These are phyloP conservation scores for Malassezia sympodialis DNA, from an alignment of 1,284 basidiomycete genomes.

Conservation along the genomic window DNA sequence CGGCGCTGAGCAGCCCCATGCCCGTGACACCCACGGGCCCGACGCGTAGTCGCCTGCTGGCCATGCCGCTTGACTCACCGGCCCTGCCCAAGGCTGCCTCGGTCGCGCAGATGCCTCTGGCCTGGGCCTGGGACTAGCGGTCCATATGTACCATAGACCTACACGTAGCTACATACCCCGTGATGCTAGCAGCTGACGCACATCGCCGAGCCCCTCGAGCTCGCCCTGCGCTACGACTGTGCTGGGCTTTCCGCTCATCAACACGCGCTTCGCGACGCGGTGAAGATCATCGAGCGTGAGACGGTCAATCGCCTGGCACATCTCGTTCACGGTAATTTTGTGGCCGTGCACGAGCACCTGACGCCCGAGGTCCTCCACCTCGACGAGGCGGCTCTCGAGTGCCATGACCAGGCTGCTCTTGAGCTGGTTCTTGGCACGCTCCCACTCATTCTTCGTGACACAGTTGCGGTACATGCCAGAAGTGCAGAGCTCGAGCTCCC, in stretches of 20 bases:
- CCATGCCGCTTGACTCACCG: background rate
- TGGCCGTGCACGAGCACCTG: slow-evolving; percentile 83
- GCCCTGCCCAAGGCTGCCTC: background rate
- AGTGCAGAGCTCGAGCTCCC: slow-evolving; percentile 57
- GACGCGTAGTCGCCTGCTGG: background rate
- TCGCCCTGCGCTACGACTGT: slow-evolving; percentile 42
- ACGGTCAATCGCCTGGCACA: slow-evolving; percentile 78
- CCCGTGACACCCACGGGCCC: background rate
- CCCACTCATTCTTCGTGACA: slow-evolving; percentile 63
- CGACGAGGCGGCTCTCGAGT: slow-evolving; percentile 76
- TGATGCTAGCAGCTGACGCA: slow-evolving; percentile 29
- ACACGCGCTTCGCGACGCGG: slow-evolving; percentile 64
- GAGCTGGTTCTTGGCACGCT: slow-evolving; percentile 87
- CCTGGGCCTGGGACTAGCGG: background rate
- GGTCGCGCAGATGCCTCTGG: background rate
- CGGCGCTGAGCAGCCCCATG: slow-evolving; percentile 7
- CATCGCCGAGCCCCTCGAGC: slow-evolving; percentile 32
- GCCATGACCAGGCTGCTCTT: slow-evolving; percentile 92
- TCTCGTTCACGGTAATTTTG: slow-evolving; percentile 77
- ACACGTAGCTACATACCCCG: slow-evolving; percentile 22
- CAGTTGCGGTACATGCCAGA: slow-evolving; percentile 36
- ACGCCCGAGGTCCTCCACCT: slow-evolving; percentile 54
- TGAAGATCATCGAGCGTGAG: slow-evolving; percentile 64
- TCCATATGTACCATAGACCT: background rate
- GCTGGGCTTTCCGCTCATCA: slow-evolving; percentile 49